phyloP scores from a whole-genome alignment of 2,329 filamentous ascomycete species.

The Alternaria arbusti region DNA sequence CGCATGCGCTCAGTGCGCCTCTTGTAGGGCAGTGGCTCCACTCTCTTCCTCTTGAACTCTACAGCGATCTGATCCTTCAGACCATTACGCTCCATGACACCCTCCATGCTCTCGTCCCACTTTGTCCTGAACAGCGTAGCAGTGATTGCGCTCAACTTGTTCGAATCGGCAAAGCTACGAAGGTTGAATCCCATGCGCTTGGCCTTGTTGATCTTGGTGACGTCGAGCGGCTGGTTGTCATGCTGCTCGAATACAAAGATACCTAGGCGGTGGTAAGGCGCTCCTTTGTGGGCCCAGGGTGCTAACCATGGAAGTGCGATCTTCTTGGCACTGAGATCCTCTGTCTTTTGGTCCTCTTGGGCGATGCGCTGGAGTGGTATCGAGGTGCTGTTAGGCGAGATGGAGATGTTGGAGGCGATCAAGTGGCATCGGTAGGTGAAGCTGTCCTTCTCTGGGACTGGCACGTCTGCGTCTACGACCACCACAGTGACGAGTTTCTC shows the following conservation, averaged over 20 bases:
- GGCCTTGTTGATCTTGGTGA: conserved; percentile 75
- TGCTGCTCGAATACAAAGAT: conserved; percentile 85
- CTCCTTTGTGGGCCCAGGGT: conserved; percentile 86
- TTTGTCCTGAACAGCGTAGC: conserved; percentile 85
- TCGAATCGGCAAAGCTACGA: conserved; percentile 74
- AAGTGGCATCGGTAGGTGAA: conserved; percentile 88
- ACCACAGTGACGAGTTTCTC: conserved; percentile 83
- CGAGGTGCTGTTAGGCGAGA: conserved; percentile 61
- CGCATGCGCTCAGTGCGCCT: conserved; percentile 60
- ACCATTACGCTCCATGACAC: conserved; percentile 81
- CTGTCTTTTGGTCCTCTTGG: conserved; percentile 48
- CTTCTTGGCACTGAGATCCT: conserved; percentile 59
- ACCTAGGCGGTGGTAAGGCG: conserved; percentile 86
- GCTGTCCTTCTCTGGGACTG: conserved; percentile 73
- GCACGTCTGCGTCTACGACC: conserved; percentile 90
- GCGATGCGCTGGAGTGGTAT: conserved; percentile 42
- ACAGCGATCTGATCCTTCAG: conserved; percentile 75
- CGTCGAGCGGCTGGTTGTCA: conserved; percentile 52
- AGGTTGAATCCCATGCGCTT: conserved; percentile 74
- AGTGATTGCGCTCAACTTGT: conserved; percentile 74
- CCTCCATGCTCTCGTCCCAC: conserved; percentile 89
- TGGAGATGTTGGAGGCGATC: conserved; percentile 75
- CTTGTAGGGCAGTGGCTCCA: conserved; percentile 71
- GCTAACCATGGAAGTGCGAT: conserved; percentile 82
- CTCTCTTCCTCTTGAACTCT: conserved; percentile 82